Percentiles rank a stretch among this genome's conserved stretches.
phyloP scores from a whole-genome alignment of 768 basidiomycete genomes.

The Lactarius hatsudake region DNA sequence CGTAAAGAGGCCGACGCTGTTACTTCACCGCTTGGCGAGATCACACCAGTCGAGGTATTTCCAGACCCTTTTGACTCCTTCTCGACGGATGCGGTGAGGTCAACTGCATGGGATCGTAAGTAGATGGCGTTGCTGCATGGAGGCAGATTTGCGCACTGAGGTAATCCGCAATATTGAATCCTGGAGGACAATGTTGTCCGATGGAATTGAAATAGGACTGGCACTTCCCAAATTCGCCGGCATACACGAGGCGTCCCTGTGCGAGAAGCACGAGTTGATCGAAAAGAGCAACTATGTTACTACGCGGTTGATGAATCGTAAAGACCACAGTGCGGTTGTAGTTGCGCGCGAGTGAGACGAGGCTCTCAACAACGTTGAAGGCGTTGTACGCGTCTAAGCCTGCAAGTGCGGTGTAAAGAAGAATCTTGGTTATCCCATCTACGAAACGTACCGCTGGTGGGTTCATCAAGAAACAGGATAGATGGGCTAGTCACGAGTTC shows the following conservation, averaged over 20 bases:
- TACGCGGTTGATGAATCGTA: conserved; percentile 97
- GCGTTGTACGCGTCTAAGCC: conserved; percentile 96
- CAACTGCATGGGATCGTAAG: conserved; percentile 36
- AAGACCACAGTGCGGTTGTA: conserved; percentile 96
- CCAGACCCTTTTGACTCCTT: conserved; percentile 38
- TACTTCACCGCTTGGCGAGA: conserved; percentile 36
- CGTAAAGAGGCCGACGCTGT: conserved; percentile 39
- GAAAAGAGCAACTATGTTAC: conserved; percentile 95
- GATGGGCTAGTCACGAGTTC: conserved; percentile 97
- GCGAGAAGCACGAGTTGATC: conserved; percentile 88
- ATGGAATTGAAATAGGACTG: conserved; percentile 78
- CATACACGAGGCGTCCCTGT: conserved; percentile 80
- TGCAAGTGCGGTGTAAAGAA: conserved; percentile 31
- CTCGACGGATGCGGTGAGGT: conserved; percentile 44
- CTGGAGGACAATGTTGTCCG: conserved; percentile 82
- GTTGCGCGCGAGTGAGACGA: conserved; percentile 78
- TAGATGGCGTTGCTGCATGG: neutral
- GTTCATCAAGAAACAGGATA: conserved; percentile 94
- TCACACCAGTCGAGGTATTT: conserved; percentile 32
- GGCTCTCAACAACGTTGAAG: conserved; percentile 86
- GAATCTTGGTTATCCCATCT: neutral
- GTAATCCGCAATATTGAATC: conserved; percentile 97
- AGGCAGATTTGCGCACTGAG: conserved; percentile 57
- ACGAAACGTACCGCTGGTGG: conserved; percentile 77
- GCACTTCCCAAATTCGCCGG: conserved; percentile 71